Conservation (phyloP, 805 yeast species). For the Metschnikowia hibisci region DNA sequence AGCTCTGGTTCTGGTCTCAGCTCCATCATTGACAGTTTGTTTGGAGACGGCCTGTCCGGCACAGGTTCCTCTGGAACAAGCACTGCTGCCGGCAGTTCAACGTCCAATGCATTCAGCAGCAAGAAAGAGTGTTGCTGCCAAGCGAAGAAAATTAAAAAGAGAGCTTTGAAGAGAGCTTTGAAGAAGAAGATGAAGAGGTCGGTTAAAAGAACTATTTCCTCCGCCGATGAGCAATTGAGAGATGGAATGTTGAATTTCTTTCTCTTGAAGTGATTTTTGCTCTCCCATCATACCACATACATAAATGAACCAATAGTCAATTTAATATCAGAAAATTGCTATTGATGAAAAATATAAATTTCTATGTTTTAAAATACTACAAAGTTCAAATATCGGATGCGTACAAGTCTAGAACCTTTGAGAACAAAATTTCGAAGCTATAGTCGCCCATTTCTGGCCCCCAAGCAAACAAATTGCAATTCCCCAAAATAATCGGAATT, state of each 20-base stretch:
- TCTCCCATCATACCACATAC: slow-evolving; percentile 2
- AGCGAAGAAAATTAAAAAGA: slow-evolving; percentile 15
- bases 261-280: slow-evolving; percentile 9
- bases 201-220: slow-evolving; percentile 20
- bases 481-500: too few species aligned
- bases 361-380: too few species aligned
- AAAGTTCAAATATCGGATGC: too few species aligned
- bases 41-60: slow-evolving; percentile 9
- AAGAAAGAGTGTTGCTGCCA: slow-evolving; percentile 25
- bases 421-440: too few species aligned
- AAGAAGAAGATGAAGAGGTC: slow-evolving; percentile 19
- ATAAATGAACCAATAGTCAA: too few species aligned
- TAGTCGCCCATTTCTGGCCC: too few species aligned
- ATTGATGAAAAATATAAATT: too few species aligned
- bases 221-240: slow-evolving; percentile 8
- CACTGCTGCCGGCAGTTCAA: slow-evolving; percentile 5
- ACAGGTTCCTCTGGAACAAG: slow-evolving; percentile 6
- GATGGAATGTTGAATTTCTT: slow-evolving; percentile 14
- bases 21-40: slow-evolving; percentile 10
- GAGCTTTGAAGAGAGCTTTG: slow-evolving; percentile 25
- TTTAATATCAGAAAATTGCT: too few species aligned
- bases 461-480: too few species aligned
- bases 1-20: slow-evolving; percentile 8
- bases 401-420: too few species aligned
- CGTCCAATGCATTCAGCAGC: slow-evolving; percentile 8